phyloP scores from a whole-genome alignment of 2,329 filamentous ascomycete species.

The Alternaria sp. region DNA sequence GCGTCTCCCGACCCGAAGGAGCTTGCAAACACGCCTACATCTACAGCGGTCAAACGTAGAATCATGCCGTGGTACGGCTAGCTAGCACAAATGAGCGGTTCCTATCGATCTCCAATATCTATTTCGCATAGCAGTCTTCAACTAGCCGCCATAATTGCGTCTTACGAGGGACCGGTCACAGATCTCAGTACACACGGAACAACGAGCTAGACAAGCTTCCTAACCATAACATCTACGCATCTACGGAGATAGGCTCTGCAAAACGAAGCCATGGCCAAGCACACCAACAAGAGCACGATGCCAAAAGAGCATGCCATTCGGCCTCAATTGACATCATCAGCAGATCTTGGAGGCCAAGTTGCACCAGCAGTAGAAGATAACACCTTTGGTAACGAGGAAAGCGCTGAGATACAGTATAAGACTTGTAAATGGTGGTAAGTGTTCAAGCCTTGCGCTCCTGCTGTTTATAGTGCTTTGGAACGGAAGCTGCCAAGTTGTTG shows the following conservation, averaged over 20 bases:
- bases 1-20: background rate
- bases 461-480: background rate
- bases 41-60: background rate
- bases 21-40: background rate
- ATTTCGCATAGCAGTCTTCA: background rate
- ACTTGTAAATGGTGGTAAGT: conserved; percentile 59
- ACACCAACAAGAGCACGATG: background rate
- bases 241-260: background rate
- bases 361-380: conserved; percentile 7
- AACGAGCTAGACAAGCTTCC: background rate
- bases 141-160: background rate
- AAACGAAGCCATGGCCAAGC: background rate
- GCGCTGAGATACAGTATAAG: conserved; percentile 59
- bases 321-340: background rate
- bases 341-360: conserved; percentile 25
- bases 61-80: background rate
- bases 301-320: background rate
- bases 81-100: background rate
- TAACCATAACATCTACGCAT: background rate
- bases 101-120: background rate
- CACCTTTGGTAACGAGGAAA: conserved; percentile 41
- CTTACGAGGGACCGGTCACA: background rate
- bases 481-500: background rate
- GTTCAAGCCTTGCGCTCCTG: background rate
- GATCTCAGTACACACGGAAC: background rate